Percentiles rank a stretch among this genome's conserved stretches.
phyloP scores from a whole-genome alignment of 352 stramenopile species.

The Phytophthora cajani region DNA sequence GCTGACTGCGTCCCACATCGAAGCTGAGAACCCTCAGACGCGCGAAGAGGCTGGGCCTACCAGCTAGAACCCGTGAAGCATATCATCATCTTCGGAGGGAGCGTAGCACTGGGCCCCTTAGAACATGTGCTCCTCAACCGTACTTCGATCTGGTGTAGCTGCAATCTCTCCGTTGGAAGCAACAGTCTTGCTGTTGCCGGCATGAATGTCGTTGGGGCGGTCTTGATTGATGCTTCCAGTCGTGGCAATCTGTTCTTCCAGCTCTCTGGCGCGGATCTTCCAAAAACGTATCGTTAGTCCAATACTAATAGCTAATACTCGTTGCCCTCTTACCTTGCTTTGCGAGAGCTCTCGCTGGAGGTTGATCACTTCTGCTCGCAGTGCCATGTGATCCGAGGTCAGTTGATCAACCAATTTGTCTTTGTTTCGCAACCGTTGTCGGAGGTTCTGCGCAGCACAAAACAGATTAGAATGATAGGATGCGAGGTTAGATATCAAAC shows the following conservation, averaged over 20 bases:
- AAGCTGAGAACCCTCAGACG: constrained; percentile 22
- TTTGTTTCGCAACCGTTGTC: constrained; percentile 80
- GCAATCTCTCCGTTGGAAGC: constrained; percentile 19
- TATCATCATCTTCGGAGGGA: constrained; percentile 8
- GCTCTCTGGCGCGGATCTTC: constrained; percentile 42
- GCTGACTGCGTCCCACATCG: constrained; percentile 16
- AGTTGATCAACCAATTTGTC: constrained; percentile 85
- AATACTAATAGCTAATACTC: not conserved
- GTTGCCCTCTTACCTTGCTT: constrained; percentile 51
- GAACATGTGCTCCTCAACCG: constrained; percentile 23
- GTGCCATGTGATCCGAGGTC: constrained; percentile 71
- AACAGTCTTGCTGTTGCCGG: constrained; percentile 20
- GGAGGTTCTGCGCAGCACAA: constrained; percentile 67
- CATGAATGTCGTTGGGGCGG: constrained; percentile 3
- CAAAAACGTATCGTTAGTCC: not conserved
- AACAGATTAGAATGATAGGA: constrained; percentile 2
- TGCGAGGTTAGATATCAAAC: not conserved
- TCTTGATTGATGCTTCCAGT: constrained; percentile 7
- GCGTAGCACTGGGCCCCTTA: constrained; percentile 5
- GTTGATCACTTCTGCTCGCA: constrained; percentile 61
- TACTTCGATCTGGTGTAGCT: constrained; percentile 16
- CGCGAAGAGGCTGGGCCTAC: constrained; percentile 9
- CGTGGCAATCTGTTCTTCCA: constrained; percentile 37
- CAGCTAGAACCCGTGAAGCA: constrained; percentile 4
- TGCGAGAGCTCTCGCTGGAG: constrained; percentile 67